Evolutionary conservation across 768 basidiomycete species (phyloP), one percentile per base, ranked within the genome.

Genomic region (Cyathus striatus): DNA sequence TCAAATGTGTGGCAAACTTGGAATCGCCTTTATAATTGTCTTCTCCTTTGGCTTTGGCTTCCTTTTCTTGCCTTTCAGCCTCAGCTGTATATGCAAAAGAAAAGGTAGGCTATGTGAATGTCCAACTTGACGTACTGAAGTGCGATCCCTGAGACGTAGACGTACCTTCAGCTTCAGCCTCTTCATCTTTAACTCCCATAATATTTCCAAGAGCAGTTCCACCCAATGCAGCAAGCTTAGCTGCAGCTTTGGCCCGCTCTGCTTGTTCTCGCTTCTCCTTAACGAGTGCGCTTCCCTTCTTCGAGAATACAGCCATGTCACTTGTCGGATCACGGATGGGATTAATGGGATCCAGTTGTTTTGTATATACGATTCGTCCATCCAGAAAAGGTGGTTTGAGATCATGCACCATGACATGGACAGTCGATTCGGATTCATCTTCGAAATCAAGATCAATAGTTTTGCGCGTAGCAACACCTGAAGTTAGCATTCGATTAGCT

Each of bases 371-470:
- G 0, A 89, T 91, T 18, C 90, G 87, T 0, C 96, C 96, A 56
- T 99, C 96, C 48, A 99, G 75, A 74, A 98, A 99, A 1, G 96
- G 96, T 0, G 96, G 96, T 55, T 95, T 97, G 42, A 98, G 77
- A 60, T 96, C 86, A 54, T 98, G 96, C 5, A 96, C 88, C 71
- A 99, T 89, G 42, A 99, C 91, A 57, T 98, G 96, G 1, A 98
- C 95, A 0, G 92, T 89, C 2, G 93, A 93, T 57, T 95, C 92
- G 0, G 88, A 84, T 54, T 98, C 96, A 57, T 97, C 95, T 55
- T 95, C 91, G 53, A 97, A 93, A 55, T 98, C 94, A 18, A 94
- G 73, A 58, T 99, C 93, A 38, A 99, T 76, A 3, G 79, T 72
- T 51, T 81, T 87, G 24, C 89, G 84, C 6, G 89, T 90, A 1